Percentiles rank a stretch among this genome's conserved stretches.
These are phyloP conservation scores for Moelleriella libera DNA, from an alignment of 2,329 filamentous ascomycete genomes.

Conservation along the genomic window DNA sequence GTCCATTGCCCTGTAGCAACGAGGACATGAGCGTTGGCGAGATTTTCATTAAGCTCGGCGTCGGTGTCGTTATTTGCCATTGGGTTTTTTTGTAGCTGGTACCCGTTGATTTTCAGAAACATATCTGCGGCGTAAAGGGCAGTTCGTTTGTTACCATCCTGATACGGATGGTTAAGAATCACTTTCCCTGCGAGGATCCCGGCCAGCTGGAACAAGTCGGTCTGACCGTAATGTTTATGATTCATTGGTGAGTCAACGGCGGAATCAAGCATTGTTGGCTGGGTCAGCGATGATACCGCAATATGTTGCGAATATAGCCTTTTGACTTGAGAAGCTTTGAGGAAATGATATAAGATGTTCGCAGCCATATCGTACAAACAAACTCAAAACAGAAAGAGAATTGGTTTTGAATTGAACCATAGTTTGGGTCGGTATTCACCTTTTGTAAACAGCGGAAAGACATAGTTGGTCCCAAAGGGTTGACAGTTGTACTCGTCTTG, in stretches of 20 bases:
- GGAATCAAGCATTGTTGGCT: conserved; percentile 6
- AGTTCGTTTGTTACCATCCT: conserved; percentile 9
- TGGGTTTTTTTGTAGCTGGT: conserved; percentile 5
- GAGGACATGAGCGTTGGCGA: conserved; percentile 6
- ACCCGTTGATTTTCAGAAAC: conserved; percentile 10
- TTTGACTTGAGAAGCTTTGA: conserved; percentile 5
- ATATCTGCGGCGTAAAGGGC: conserved; percentile 8
- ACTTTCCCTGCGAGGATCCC: conserved; percentile 9
- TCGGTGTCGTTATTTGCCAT: too few species aligned
- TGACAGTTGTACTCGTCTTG: too few species aligned
- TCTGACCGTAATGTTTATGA: conserved; percentile 8
- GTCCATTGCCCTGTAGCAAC: conserved; percentile 8
- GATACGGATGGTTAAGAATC: conserved; percentile 9
- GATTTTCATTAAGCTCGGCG: conserved; percentile 2
- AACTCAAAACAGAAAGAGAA: too few species aligned
- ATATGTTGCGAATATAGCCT: conserved; percentile 4
- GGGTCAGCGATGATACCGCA: conserved; percentile 1
- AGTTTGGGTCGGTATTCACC: too few species aligned
- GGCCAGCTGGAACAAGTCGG: conserved; percentile 8
- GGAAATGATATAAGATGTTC: conserved; percentile 3
- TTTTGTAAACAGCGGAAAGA: too few species aligned
- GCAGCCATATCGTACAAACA: too few species aligned
- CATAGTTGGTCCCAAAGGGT: too few species aligned
- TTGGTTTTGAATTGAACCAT: too few species aligned
- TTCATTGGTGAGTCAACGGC: conserved; percentile 7